phyloP scores from a whole-genome alignment of 140 eudicot species.

The Erigeron philadelphicus region DNA sequence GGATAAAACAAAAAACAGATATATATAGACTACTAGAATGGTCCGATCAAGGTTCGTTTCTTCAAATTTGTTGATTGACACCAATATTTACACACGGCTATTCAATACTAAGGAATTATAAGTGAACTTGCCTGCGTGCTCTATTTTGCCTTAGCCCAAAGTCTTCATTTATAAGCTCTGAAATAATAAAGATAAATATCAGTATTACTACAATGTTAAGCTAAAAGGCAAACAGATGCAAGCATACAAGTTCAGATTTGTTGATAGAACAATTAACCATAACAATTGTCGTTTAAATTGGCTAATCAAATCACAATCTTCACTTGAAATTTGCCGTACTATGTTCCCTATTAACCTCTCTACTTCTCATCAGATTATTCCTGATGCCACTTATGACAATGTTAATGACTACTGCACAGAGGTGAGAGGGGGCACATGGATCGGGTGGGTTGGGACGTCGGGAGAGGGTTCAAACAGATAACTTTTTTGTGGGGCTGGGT shows the following conservation, averaged over 20 bases:
- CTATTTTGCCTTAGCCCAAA: constrained; percentile 69
- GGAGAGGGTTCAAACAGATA: too few relatives aligned
- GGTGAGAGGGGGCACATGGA: not conserved
- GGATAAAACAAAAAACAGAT: too few relatives aligned
- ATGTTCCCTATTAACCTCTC: not conserved
- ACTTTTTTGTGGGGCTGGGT: too few relatives aligned
- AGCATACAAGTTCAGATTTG: not conserved
- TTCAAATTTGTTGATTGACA: too few relatives aligned
- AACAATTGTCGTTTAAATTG: not conserved
- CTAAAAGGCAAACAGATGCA: not conserved
- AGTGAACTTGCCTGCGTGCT: constrained; percentile 72
- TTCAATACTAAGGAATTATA: not conserved
- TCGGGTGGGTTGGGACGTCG: too few relatives aligned
- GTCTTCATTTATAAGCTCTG: constrained; percentile 68
- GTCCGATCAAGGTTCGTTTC: too few relatives aligned
- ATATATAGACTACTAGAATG: too few relatives aligned
- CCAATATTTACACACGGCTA: too few relatives aligned
- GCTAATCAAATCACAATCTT: not conserved
- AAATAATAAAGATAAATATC: not conserved
- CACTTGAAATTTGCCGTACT: not conserved
- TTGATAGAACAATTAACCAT: not conserved
- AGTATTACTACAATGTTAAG: not conserved
- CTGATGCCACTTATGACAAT: not conserved
- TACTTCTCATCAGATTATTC: not conserved
- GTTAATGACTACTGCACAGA: not conserved